Evolutionary conservation across 2,329 filamentous ascomycete genomes (phyloP), one percentile per base, ranked within the genome.

Genomic region (Colletotrichum kahawae): DNA sequence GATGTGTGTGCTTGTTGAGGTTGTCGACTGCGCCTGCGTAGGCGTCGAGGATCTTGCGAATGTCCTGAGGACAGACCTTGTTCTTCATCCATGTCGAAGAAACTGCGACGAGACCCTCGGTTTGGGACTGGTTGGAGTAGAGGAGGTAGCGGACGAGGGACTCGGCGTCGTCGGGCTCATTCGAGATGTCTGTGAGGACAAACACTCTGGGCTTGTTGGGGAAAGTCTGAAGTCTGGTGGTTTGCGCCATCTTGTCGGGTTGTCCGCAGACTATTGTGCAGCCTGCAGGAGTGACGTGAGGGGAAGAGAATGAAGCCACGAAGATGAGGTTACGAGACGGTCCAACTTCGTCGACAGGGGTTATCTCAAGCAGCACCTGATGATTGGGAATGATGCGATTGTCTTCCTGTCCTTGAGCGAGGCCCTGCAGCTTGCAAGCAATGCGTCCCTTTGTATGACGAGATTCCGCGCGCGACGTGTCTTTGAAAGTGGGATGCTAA

Each of bases 1-100:
- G 84, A 71, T 88, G 87, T 2, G 84, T 86, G 77, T 90, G 88
- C 6, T 78, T 78, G 71, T 89, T 88, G 7, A 91, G 81, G 71
- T 88, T 91, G 21, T 86, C 84, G 24, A 84, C 83, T 2, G 85
- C 86, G n/a, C 82, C 77, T 4, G 78, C 84, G 73, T 89, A 89
- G 13, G 84, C 86, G 69, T 88, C 80, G 65, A 88, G 68, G 54
- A 88, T 86, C 51, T 83, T 83, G 71, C 82, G 80, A 78, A 89
- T 87, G 33, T 87, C 83, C 72, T 88, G 79, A 7, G 86, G 83
- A 71, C 83, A 82, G 59, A 84, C 82, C 33, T 83, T 83, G 54
- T 80, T 81, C 67, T 81, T 84, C 80, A 88, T 83, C 86, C 86
- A 88, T 77, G 83, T 86, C 6, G 86, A 88, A 0, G 87, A 88